Conservation (phyloP, 768 basidiomycete genomes). For the Lyophyllum shimeji region DNA sequence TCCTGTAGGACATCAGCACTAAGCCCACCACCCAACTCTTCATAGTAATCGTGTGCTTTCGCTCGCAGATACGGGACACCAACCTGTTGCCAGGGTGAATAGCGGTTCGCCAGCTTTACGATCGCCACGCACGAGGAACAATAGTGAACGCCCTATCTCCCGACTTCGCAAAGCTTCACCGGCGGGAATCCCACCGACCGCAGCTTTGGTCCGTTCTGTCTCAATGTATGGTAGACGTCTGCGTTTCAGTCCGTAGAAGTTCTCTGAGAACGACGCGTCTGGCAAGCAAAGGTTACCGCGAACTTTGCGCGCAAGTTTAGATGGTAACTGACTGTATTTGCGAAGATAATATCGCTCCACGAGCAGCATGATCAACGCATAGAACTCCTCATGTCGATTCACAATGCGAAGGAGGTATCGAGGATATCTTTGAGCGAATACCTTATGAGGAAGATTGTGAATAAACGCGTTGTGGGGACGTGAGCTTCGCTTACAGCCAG, state of each 20-base stretch:
- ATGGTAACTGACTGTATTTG: constrained; percentile 66
- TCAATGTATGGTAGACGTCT: constrained; percentile 70
- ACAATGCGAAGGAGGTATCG: constrained; percentile 89
- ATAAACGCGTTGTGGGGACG: not conserved
- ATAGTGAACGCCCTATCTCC: constrained; percentile 75
- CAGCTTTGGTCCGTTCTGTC: constrained; percentile 63
- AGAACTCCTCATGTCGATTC: constrained; percentile 96
- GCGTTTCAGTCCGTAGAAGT: constrained; percentile 92
- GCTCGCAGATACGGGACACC: constrained; percentile 88
- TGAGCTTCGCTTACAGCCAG: constrained; percentile 62
- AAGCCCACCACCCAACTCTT: constrained; percentile 82
- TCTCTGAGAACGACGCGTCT: constrained; percentile 95
- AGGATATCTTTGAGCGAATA: constrained; percentile 93
- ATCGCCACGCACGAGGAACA: constrained; percentile 70
- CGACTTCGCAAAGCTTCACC: constrained; percentile 64
- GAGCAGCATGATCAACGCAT: constrained; percentile 82
- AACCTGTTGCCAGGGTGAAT: constrained; percentile 45
- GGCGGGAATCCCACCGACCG: constrained; percentile 61
- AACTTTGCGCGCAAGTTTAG: not conserved
- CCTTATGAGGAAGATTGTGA: constrained; percentile 42
- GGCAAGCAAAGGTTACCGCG: not conserved
- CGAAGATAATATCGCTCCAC: constrained; percentile 91
- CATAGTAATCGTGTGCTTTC: constrained; percentile 88
- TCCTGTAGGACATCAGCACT: constrained; percentile 66
- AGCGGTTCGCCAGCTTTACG: not conserved